Base-by-base conservation (phyloP, 192 early-diverging fungal genomes). In the Coemansia sp. region DNA sequence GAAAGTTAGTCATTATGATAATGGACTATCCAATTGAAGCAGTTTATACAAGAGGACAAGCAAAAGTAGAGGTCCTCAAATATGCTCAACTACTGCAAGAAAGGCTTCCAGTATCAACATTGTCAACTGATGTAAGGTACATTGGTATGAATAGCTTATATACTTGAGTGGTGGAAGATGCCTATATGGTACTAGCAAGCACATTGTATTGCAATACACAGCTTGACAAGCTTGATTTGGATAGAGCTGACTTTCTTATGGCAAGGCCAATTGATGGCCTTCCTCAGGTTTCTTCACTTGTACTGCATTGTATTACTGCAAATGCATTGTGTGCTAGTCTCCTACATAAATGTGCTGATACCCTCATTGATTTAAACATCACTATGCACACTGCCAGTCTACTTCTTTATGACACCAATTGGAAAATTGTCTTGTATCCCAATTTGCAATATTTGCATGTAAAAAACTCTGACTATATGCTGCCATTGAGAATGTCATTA, bases 391-490 rank as follows among this genome's bases (percentile, higher is more conserved):
- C 6, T 10, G 3, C 0, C 24, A 24, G 4, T 6, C 7, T 5
- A 8, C 22, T 53, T 1, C 20, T 53, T n/a, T 53, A 53, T 53
- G 22, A 20, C n/a, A 0, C 8, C 20, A 29, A 29, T 15, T 1
- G 22, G 1, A 27, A 53, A 2, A 24, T 0, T 53, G 50, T 53
- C 7, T 9, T 3, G 0, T 64, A 64, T n/a, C 36, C 63, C 3
- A 64, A 64, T 46, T 18, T 64, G 41, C 63, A 64, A 44, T 39
- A 46, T 15, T 38, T 64, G 61, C n/a, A 41, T 6, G 7, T 64
- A 8, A 1, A 15, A 5, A 41, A 36, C 24, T 9, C 18, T 39
- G 27, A 38, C 10, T 33, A 20, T 1, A 1, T 7, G 24, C n/a
- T n/a, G n/a, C n/a, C n/a, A n/a, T n/a, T n/a, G n/a, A 53, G 50